Percentiles rank a stretch among this genome's conserved stretches.
Evolutionary conservation across 352 stramenopile species (phyloP).

Genomic region (Globisporangium splendens): DNA sequence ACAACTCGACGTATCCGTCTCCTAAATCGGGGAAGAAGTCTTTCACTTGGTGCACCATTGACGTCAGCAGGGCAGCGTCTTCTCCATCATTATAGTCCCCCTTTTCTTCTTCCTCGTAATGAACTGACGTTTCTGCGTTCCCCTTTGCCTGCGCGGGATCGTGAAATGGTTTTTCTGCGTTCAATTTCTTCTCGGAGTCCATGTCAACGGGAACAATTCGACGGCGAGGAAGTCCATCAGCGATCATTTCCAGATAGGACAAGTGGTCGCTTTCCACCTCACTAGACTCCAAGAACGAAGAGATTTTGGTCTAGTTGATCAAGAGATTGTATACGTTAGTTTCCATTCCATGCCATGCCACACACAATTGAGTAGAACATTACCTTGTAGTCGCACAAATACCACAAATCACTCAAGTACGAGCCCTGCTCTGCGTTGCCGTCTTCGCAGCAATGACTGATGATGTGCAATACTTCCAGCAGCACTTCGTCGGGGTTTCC

Average conservation of each 20-base stretch:
- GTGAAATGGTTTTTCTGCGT: too few species aligned
- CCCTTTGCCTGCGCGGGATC: not conserved
- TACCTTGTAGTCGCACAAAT: constrained; percentile 56
- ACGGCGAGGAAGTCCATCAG: constrained; percentile 56
- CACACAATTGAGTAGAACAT: not conserved
- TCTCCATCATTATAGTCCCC: not conserved
- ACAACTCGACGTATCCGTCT: constrained; percentile 61
- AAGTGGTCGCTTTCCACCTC: constrained; percentile 57
- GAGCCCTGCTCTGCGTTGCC: constrained; percentile 55
- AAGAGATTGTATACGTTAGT: not conserved
- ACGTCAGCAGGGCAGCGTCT: constrained; percentile 12
- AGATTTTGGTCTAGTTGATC: constrained; percentile 37
- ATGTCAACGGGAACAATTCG: constrained; percentile 15
- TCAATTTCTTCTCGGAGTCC: constrained; percentile 3
- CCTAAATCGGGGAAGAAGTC: constrained; percentile 61
- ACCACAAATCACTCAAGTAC: constrained; percentile 71
- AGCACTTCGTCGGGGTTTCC: constrained; percentile 32
- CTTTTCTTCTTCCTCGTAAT: constrained; percentile 6
- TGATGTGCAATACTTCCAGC: constrained; percentile 52
- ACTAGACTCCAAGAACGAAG: constrained; percentile 43
- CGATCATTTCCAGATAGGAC: constrained; percentile 70
- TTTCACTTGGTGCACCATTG: constrained; percentile 50
- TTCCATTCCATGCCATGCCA: not conserved
- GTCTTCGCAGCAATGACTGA: constrained; percentile 53
- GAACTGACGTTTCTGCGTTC: constrained; percentile 11